Base-by-base conservation (phyloP, 2,329 filamentous ascomycete genomes). In the Aspergillus aculeatus region DNA sequence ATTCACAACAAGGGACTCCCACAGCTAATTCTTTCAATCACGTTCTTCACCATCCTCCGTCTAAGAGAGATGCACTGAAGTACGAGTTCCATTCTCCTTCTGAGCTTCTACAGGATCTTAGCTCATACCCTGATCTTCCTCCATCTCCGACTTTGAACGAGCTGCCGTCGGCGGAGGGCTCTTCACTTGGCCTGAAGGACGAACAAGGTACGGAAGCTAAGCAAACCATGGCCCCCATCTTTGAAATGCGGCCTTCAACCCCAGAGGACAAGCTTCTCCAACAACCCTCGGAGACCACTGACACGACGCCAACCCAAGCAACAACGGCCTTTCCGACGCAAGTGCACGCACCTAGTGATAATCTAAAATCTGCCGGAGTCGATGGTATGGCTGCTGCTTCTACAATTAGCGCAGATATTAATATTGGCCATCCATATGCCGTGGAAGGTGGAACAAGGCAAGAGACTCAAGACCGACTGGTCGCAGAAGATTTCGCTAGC, bases 1-100 rank as follows among this genome's bases (percentile, higher is more conserved):
- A 81, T 49, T 90, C 88, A 5, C 80, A 86, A 64, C 85, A 91
- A 68, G 82, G 83, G 0, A 92, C 89, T 1, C 89, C 90, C 1
- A 90, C 86, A 62, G 87, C 87, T 4, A 81, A 80, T 19, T 73
- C 78, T 10, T 83, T 82, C 54, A 71, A 76, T 14, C 58, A 74
- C 50, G 68, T 67, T 2, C 31, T 60, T 55, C 41, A 50, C 5
- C 41, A 59, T 12, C 56, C 56, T 50, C 61, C 62, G 7, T 62
- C 62, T 12, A 74, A 72, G 58, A 73, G 75, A 44, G 75, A 81
- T 41, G 75, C 75, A 59, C 74, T 70, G 2, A 78, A 74, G 44
- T 79, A 80, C 58, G 77, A 80, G 54, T 80, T 80, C 57, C 78
- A 80, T 61, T 80, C 78, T 19, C 77, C 78, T 1, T 79, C 78